Conservation (phyloP, 2,329 filamentous ascomycete genomes). For the Lecanosticta acicola region DNA sequence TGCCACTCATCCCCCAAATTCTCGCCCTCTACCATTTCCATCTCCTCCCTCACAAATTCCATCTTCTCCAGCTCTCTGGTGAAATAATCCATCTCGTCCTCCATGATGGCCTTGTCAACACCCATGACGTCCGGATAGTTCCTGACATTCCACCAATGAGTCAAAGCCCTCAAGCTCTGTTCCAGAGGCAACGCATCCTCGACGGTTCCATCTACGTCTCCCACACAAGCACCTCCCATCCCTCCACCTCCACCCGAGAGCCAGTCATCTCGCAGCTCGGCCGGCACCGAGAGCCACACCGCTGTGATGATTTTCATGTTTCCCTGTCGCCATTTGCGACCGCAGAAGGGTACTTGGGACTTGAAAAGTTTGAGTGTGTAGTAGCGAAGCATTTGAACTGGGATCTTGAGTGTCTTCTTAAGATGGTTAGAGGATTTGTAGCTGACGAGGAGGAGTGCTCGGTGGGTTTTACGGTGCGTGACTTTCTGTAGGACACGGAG, state of each 20-base stretch:
- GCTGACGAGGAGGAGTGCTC: constrained; percentile 85
- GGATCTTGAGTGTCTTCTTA: constrained; percentile 84
- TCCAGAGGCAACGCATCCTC: constrained; percentile 89
- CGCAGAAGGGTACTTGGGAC: constrained; percentile 95
- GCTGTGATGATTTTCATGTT: constrained; percentile 99
- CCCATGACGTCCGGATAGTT: constrained; percentile 75
- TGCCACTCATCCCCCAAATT: constrained; percentile 18
- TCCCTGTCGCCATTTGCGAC: constrained; percentile 92
- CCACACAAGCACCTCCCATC: constrained; percentile 32
- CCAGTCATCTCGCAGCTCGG: constrained; percentile 93
- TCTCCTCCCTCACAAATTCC: constrained; percentile 33
- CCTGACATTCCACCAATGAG: constrained; percentile 89
- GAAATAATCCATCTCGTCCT: constrained; percentile 46
- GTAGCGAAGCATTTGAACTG: constrained; percentile 77
- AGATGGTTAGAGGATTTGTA: constrained; percentile 94
- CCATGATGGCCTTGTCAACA: constrained; percentile 34
- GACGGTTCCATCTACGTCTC: constrained; percentile 84
- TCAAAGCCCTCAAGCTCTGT: constrained; percentile 80
- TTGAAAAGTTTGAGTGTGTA: constrained; percentile 99
- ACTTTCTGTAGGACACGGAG: constrained; percentile 96
- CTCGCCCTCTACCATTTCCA: constrained; percentile 17
- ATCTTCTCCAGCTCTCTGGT: constrained; percentile 47
- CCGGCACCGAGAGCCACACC: constrained; percentile 87
- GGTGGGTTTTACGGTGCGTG: constrained; percentile 90
- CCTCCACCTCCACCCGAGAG: constrained; percentile 63